A percentile compares a stretch with the other conserved stretches of the same genome.
Conservation (phyloP, 768 basidiomycete species). For the Tylopilus vinaceipallidus region DNA sequence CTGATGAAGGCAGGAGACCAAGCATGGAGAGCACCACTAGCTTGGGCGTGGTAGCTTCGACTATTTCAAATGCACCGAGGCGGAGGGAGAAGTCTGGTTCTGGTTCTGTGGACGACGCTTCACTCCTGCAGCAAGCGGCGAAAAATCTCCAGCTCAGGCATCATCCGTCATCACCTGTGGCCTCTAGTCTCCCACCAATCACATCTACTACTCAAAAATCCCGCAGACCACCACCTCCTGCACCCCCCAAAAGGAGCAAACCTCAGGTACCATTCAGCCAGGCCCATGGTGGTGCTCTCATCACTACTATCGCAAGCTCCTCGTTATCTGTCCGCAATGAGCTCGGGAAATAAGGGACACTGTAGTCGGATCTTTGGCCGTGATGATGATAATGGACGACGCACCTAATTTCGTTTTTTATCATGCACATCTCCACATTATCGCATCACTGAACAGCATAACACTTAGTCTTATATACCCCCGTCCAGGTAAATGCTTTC, state of each 20-base stretch:
- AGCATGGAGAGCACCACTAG: constrained; percentile 38
- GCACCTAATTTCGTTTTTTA: constrained; percentile 6
- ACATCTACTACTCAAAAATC: constrained; percentile 22
- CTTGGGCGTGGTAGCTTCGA: constrained; percentile 29
- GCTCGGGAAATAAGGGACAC: constrained; percentile 15
- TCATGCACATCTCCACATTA: constrained; percentile 16
- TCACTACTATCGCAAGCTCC: constrained; percentile 56
- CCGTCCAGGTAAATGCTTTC: constrained; percentile 11
- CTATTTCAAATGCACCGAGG: constrained; percentile 16
- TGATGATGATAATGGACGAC: constrained; percentile 7
- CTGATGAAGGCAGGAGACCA: constrained; percentile 39
- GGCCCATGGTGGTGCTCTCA: constrained; percentile 51
- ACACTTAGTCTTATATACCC: constrained; percentile 17
- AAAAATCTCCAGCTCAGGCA: constrained; percentile 18
- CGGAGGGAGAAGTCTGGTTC: constrained; percentile 28
- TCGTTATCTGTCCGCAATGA: constrained; percentile 23
- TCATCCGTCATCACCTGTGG: constrained; percentile 17
- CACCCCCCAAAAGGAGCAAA: constrained; percentile 65
- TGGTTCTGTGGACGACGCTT: constrained; percentile 27
- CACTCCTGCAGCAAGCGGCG: constrained; percentile 18
- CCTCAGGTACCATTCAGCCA: constrained; percentile 61
- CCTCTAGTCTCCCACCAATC: constrained; percentile 17
- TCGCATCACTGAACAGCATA: constrained; percentile 25
- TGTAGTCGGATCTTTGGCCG: background rate
- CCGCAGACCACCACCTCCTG: constrained; percentile 62